phyloP scores from a whole-genome alignment of 2,329 filamentous ascomycete genomes.

The Escovopsis weberi region DNA sequence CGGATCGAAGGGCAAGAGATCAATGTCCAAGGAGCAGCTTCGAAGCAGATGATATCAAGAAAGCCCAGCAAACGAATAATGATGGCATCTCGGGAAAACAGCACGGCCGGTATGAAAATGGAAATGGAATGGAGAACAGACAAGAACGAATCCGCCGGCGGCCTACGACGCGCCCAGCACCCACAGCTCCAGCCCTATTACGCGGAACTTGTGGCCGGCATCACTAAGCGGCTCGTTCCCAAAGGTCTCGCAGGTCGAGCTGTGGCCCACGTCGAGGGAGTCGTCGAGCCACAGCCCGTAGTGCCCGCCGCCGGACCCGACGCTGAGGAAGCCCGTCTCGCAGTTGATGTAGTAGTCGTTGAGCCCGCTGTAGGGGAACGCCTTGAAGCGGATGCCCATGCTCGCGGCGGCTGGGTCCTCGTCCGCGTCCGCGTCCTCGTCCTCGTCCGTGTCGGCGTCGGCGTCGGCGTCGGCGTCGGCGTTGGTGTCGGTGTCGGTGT shows the following conservation, averaged over 20 bases:
- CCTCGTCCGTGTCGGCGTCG: too few species aligned
- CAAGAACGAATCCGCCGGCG: too few species aligned
- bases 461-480: too few species aligned
- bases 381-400: slow-evolving; percentile 68
- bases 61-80: too few species aligned
- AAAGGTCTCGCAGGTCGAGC: slow-evolving; percentile 75
- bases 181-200: slow-evolving; percentile 88
- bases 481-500: slow-evolving; percentile 17
- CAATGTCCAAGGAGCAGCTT: too few species aligned
- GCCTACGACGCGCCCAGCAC: slow-evolving; percentile 50
- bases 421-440: too few species aligned
- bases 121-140: too few species aligned
- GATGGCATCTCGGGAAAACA: too few species aligned
- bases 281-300: slow-evolving; percentile 93
- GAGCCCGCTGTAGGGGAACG: slow-evolving; percentile 87
- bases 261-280: slow-evolving; percentile 69
- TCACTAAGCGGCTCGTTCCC: slow-evolving; percentile 90
- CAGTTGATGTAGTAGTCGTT: slow-evolving; percentile 97
- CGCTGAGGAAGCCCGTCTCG: slow-evolving; percentile 67
- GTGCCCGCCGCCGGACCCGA: slow-evolving; percentile 78
- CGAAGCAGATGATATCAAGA: too few species aligned
- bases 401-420: not conserved
- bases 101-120: too few species aligned
- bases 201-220: slow-evolving; percentile 80
- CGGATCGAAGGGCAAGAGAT: too few species aligned